Base-by-base conservation (phyloP, 345 rosid genomes). In the Aurinia saxatilis region DNA sequence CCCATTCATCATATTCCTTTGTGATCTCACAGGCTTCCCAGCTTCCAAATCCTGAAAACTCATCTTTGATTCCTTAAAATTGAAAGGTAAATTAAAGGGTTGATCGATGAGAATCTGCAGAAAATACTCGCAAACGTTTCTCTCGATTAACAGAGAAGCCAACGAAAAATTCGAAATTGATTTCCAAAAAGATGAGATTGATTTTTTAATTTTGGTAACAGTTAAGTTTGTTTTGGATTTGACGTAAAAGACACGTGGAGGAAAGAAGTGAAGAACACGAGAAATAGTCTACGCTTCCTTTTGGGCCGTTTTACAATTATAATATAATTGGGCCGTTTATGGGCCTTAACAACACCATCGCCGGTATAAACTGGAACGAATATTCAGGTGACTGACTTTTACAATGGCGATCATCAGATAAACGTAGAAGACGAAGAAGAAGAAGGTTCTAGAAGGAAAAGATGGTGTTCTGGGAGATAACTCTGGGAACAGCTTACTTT, bases 391-490 rank as follows among this genome's bases (percentile, higher is more conserved):
- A 27, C 56, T 10, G 16, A 29, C 44, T 38, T 14, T 10, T n/a
- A n/a, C n/a, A 21, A 50, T 29, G 49, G 30, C 23, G 54, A 45
- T 13, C 31, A 10, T 35, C 27, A 0, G 33, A 16, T 9, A 40
- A 38, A n/a, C 33, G 19, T 5, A 18, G 31, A 10, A 31, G 16
- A 29, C 10, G 65, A 33, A 70, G 65, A 57, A 18, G 12, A 47
- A 57, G 52, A 39, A 30, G 16, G 17, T 25, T 31, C 27, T 29
- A 6, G 48, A 41, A 45, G 55, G 19, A 42, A 41, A 40, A 50
- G 16, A 91, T 91, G 98, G 96, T 91, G 62, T 74, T 88, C 1
- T 91, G 98, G 98, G 98, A 91, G 82, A 80, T 91, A 75, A 81
- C 92, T 17, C 36, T 91, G 70, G 95, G 76, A 37, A 86, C 95